These are phyloP conservation scores for Talaromyces sp. DNA, from an alignment of 2,329 filamentous ascomycete genomes.

Conservation along the genomic window DNA sequence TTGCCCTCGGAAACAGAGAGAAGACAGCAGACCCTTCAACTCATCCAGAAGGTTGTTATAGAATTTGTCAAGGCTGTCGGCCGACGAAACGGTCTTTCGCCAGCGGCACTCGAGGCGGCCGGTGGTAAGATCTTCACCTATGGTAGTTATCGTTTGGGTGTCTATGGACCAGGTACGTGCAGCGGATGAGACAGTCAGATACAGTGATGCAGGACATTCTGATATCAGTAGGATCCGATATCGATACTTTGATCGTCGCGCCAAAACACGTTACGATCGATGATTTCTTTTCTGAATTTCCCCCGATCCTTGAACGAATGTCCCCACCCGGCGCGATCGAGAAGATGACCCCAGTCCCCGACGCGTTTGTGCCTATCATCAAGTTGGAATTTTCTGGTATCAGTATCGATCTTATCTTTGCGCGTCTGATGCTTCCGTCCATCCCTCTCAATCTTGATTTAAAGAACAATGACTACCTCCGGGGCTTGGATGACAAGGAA, in stretches of 20 bases:
- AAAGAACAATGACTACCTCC: conserved; percentile 77
- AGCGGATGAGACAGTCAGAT: background rate
- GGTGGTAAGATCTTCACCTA: conserved; percentile 94
- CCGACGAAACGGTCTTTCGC: conserved; percentile 66
- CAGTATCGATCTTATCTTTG: conserved; percentile 91
- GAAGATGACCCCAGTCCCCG: conserved; percentile 78
- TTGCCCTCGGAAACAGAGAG: conserved; percentile 75
- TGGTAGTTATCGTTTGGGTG: conserved; percentile 89
- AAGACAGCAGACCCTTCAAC: conserved; percentile 67
- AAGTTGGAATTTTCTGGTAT: conserved; percentile 90
- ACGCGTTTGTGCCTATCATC: conserved; percentile 94
- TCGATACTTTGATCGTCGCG: conserved; percentile 89
- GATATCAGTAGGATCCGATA: conserved; percentile 72
- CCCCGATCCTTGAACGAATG: conserved; percentile 71
- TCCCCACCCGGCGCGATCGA: conserved; percentile 74
- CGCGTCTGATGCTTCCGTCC: conserved; percentile 67
- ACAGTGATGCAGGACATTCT: conserved; percentile 6
- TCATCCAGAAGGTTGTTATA: conserved; percentile 73
- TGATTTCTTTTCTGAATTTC: conserved; percentile 89
- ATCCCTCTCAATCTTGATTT: conserved; percentile 70
- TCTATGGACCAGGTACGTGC: conserved; percentile 70
- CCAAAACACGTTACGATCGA: conserved; percentile 84
- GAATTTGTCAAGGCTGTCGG: conserved; percentile 85
- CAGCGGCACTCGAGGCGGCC: conserved; percentile 73
- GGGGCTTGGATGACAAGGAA: conserved; percentile 81